Base-by-base conservation (phyloP, 768 basidiomycete genomes). In the Thelephora ganbajun region DNA sequence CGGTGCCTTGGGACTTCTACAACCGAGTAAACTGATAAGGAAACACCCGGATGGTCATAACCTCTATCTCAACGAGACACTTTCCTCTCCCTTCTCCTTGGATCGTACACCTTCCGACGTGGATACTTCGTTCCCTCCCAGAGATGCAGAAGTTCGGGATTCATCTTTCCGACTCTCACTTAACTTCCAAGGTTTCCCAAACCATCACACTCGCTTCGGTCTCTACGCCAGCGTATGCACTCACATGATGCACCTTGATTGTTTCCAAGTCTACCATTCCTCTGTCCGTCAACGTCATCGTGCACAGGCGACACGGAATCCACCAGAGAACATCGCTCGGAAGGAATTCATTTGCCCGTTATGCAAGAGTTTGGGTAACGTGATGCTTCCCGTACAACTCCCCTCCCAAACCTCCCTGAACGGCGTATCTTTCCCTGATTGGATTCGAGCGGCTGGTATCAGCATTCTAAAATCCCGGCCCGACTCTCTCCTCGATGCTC, bases 341-440 rank as follows among this genome's bases (percentile, higher is more conserved):
- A 84, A 85, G 54, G 96, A 99, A 57, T 98, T 83, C 65, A 86
- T 97, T 43, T 99, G 96, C 56, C 96, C 96, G 1, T 67, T 99
- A 3, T 99, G 96, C 70, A 98, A 98, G 66, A 91, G 88, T 55
- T 69, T 97, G 5, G 92, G 94, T 2, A 99, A 99, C 61, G 79
- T 91, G 26, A 82, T 99, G 36, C 71, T 99, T 0, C 96, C 96
- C 0, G 80, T 93, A 14, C 69, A 74, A 4, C 68, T 69, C 11
- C 69, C 79, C 0, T 61, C 70, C 11, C 54, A 54, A n/a, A 71
- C 67, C 33, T 61, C 70, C 19, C 70, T 79, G 46, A 84, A 76
- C 49, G 65, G 63, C 3, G 64, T 76, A 0, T 73, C 82, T 0
- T 87, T 96, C 59, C 70, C 87, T 0, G 89, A 93, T 55, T 93